Base-by-base conservation (phyloP, 192 early-diverging fungal genomes). In the Dissophora globulifera region DNA sequence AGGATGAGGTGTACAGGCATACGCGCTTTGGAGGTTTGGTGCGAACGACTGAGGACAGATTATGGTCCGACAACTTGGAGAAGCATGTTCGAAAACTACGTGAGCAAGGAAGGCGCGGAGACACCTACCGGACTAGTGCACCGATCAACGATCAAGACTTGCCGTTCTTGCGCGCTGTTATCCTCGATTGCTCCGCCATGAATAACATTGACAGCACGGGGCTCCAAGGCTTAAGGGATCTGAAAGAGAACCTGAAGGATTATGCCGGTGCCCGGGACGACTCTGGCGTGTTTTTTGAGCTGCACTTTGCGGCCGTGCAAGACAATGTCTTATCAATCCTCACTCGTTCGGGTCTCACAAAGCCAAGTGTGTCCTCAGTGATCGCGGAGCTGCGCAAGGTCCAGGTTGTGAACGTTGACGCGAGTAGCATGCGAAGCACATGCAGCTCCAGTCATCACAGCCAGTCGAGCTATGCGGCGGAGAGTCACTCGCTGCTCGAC, bases 161-260 rank as follows among this genome's bases (percentile, higher is more conserved):
- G 16, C 85, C 86, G 6, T 53, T 69, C 7, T 79, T 95, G n/a
- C 78, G 83, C 17, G 90, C 93, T 0, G 69, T 94, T 10, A 82
- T 96, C 17, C 83, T 96, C 26, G 95, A 96, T 70, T 88, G 95
- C 47, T 81, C 87, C 0, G 86, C 84, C 17, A 92, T 95, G 19
- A 88, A 89, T 20, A 59, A 86, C 25, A 84, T 95, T 40, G 95
- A 96, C 60, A 84, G 83, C n/a, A 92, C 93, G 0, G 93, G 92
- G 1, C 50, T 92, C 45, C 90, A 93, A 64, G 83, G 83, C 26
- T 81, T 96, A 10, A 53, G 88, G 3, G 89, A 93, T 25, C 68
- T 65, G 22, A 47, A 33, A 48, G 63, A 69, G 10, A 51, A 49
- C 27, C 32, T 79, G 25, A 48, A 49, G 23, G 68, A 65, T 25